These are phyloP conservation scores for Ustilago nuda DNA, from an alignment of 1,284 basidiomycete species.

Conservation along the genomic window DNA sequence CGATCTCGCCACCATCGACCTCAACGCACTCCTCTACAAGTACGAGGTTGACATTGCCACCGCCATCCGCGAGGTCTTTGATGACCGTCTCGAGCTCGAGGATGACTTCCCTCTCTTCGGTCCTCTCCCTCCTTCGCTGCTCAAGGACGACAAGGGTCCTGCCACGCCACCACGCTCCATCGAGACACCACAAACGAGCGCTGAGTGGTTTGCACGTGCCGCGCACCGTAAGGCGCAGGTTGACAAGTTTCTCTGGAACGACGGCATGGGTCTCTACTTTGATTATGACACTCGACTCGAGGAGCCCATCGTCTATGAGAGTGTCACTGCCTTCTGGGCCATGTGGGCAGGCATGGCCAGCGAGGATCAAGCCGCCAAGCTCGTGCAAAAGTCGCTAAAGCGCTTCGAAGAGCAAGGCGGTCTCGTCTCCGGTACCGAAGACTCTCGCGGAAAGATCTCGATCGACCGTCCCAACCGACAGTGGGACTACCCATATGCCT, in stretches of 20 bases:
- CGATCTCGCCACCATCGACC: slow-evolving; percentile 93
- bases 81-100: slow-evolving; percentile 87
- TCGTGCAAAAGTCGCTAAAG: slow-evolving; percentile 87
- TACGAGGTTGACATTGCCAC: slow-evolving; percentile 69
- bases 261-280: slow-evolving; percentile 91
- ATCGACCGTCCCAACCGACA: slow-evolving; percentile 97
- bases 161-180: slow-evolving; percentile 75
- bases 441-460: slow-evolving; percentile 93
- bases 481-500: slow-evolving; percentile 78
- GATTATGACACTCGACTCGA: slow-evolving; percentile 93
- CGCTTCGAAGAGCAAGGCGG: slow-evolving; percentile 97
- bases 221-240: slow-evolving; percentile 75
- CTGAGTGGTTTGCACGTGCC: slow-evolving; percentile 67
- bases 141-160: slow-evolving; percentile 40
- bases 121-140: slow-evolving; percentile 50
- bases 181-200: slow-evolving; percentile 66
- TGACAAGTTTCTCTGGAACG: slow-evolving; percentile 96
- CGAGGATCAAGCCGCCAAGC: slow-evolving; percentile 90
- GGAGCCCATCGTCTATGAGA: slow-evolving; percentile 93
- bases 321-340: slow-evolving; percentile 93
- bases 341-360: slow-evolving; percentile 97
- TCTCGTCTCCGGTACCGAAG: slow-evolving; percentile 95
- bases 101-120: slow-evolving; percentile 78
- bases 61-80: slow-evolving; percentile 92
- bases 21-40: slow-evolving; percentile 86